Evolutionary conservation across 768 basidiomycete species (phyloP).

Genomic region (Neoboletus subvelutipes): DNA sequence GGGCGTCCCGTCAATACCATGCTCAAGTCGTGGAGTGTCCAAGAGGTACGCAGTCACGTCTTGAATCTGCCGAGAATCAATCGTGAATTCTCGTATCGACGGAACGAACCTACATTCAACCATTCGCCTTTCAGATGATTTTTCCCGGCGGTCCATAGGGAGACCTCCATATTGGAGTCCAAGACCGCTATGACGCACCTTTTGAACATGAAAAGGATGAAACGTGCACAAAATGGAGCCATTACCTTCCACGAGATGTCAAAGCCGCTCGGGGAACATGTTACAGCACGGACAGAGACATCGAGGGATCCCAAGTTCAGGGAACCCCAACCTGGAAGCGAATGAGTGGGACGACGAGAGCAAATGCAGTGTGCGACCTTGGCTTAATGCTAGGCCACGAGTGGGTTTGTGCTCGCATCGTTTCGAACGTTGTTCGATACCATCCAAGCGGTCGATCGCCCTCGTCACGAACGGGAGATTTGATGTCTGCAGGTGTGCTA

Average conservation of each 20-base stretch:
- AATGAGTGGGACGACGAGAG: conserved; percentile 16
- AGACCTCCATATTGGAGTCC: conserved; percentile 74
- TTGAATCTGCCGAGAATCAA: conserved; percentile 41
- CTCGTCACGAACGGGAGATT: conserved; percentile 28
- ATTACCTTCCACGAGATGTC: conserved; percentile 59
- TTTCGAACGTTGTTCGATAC: conserved; percentile 73
- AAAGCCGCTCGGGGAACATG: conserved; percentile 71
- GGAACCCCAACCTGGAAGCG: conserved; percentile 59
- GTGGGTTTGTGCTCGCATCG: conserved; percentile 28
- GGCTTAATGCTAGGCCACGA: conserved; percentile 41
- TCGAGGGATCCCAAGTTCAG: conserved; percentile 75
- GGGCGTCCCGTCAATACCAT: conserved; percentile 2
- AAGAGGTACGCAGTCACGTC: conserved; percentile 56
- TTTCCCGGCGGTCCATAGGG: conserved; percentile 63
- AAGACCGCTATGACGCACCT: conserved; percentile 70
- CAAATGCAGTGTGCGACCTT: conserved; percentile 33
- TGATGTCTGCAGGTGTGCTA: conserved; percentile 53
- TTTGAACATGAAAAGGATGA: conserved; percentile 13
- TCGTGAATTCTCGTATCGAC: background rate
- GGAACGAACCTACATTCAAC: conserved; percentile 46
- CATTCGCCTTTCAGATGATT: conserved; percentile 76
- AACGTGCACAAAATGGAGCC: background rate
- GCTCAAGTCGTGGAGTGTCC: conserved; percentile 24
- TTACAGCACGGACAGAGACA: conserved; percentile 51
- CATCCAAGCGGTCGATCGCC: conserved; percentile 49